These are phyloP conservation scores for Podosphaera fusca DNA, from an alignment of 2,329 filamentous ascomycete genomes.

Conservation along the genomic window DNA sequence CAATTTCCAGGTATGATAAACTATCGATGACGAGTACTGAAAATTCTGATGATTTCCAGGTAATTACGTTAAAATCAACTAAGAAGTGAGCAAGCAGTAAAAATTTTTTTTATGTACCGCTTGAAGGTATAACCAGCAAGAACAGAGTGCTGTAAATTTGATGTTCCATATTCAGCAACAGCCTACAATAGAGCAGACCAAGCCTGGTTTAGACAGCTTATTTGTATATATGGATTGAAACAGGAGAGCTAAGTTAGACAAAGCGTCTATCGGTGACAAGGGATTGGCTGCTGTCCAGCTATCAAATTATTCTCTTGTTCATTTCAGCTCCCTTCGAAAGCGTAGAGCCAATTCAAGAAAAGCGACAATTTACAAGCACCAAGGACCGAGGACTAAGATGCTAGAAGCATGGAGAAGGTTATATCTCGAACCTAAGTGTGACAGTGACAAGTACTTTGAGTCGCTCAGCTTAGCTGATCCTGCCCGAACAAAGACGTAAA, in stretches of 20 bases:
- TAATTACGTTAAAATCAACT: not conserved
- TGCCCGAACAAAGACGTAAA: too few relatives aligned
- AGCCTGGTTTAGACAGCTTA: not conserved
- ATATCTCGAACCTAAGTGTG: too few relatives aligned
- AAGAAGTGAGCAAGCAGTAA: not conserved
- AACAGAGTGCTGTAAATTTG: not conserved
- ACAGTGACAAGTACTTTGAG: too few relatives aligned
- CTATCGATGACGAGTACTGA: not conserved
- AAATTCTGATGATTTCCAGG: not conserved
- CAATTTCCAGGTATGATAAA: constrained; percentile 65
- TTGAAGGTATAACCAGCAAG: not conserved
- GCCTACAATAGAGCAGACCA: not conserved
- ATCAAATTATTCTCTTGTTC: too few relatives aligned
- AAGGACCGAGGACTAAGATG: too few relatives aligned
- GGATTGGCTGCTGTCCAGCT: too few relatives aligned
- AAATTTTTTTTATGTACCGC: not conserved
- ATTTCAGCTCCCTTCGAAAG: too few relatives aligned
- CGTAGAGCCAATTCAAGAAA: too few relatives aligned
- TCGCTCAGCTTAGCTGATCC: too few relatives aligned
- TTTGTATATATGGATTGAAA: not conserved
- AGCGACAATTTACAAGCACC: too few relatives aligned
- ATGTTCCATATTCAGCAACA: not conserved
- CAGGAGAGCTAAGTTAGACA: not conserved
- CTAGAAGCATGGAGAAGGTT: too few relatives aligned
- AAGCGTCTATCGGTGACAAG: not conserved